phyloP scores from a whole-genome alignment of 2,329 filamentous ascomycete genomes.

The Colletotrichum endophyticum region DNA sequence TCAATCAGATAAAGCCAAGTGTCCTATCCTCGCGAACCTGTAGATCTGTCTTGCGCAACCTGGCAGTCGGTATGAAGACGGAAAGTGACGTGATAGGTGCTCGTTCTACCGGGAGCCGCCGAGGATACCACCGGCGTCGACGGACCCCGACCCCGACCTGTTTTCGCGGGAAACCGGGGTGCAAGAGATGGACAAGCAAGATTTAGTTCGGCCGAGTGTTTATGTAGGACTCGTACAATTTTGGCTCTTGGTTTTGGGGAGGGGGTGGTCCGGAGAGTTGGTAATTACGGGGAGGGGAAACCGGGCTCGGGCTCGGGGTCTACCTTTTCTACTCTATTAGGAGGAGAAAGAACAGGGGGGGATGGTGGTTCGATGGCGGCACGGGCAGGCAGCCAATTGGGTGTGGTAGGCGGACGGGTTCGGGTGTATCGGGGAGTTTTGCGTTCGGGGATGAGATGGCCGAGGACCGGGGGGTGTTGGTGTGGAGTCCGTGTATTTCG shows the following conservation, averaged over 20 bases:
- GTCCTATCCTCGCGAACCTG: neutral
- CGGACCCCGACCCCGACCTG: neutral
- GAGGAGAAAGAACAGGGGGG: neutral
- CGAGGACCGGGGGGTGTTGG: neutral
- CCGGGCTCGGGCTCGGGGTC: neutral
- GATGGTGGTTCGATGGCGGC: neutral
- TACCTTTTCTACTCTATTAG: neutral
- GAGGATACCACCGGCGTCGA: neutral
- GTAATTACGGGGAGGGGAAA: neutral
- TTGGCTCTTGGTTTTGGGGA: neutral
- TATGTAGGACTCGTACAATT: neutral
- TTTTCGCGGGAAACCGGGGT: neutral
- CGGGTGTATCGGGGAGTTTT: neutral
- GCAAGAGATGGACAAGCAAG: neutral
- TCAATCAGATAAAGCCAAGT: neutral
- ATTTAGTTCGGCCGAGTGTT: neutral
- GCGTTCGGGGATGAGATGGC: neutral
- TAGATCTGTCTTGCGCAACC: neutral
- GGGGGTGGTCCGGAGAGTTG: neutral
- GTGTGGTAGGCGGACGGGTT: neutral
- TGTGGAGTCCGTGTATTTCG: neutral
- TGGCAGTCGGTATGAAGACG: neutral
- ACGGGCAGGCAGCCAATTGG: neutral
- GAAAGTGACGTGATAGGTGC: neutral
- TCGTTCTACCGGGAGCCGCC: neutral